Base-by-base conservation (phyloP, 345 rosid species). In the Eucalyptus grandis region DNA sequence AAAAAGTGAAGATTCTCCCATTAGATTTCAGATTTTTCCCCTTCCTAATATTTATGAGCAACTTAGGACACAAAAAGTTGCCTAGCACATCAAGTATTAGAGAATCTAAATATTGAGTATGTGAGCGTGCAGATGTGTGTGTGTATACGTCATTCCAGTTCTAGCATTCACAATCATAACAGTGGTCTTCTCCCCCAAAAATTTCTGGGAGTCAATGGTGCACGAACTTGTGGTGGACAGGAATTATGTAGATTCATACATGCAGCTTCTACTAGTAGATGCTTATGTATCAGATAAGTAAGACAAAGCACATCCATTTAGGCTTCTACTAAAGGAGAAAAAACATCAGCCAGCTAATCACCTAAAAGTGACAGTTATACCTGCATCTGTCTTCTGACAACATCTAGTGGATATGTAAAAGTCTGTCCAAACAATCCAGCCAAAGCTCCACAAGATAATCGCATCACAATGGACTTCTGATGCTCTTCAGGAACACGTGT, bases 371-470 rank as follows among this genome's bases (percentile, higher is more conserved):
- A 37, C 40, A 53, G n/a, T 24, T n/a, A 56, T 92, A 98, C 99
- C 99, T 97, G 99, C 99, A 98, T 98, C 93, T 98, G 99, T 90
- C 99, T 94, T 92, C 99, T 94, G 77, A 98, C 99, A 90, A 98
- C 99, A 94, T 98, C 98, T 90, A 98, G 90, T 19, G 99, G 99
- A 91, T 98, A 98, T 43, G 99, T 98, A 51, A 97, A 90, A 88
- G 98, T 97, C 93, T 98, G 99, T 81, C 99, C 99, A 87, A 98
- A 91, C 90, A 98, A 92, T 88, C 99, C 99, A 91, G 99, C 99
- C 43, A 97, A 89, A 34, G 98, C 99, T 89, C 99, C 99, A 94
- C 99, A 98, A 89, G 97, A 94, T 90, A 98, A 95, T 88, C 96
- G 99, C 98, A 96, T 95, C 87, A 89, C 77, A 88, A 97, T 96